Base-by-base conservation (phyloP, 192 early-diverging fungal species). In the Mortierella claussenii region DNA sequence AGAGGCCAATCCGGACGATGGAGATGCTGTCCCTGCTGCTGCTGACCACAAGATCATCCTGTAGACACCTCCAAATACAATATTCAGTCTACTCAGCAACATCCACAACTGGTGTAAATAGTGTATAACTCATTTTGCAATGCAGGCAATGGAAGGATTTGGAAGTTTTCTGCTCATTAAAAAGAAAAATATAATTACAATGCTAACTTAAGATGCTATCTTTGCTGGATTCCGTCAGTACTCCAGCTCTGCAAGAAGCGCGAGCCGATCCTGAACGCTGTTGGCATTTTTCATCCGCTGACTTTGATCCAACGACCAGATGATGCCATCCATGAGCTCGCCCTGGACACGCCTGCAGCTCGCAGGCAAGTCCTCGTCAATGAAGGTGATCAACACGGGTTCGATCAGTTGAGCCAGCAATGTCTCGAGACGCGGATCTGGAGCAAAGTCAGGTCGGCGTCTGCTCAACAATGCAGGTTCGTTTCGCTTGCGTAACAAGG, bases 271-370 rank as follows among this genome's bases (percentile, higher is more conserved):
- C 8, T 54, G n/a, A n/a, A n/a, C 9, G 3, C 66, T 61, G 17
- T 47, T 64, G 17, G 11, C 21, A 55, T 4, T 48, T 10, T 20
- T 20, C 9, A 21, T 54, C 3, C 47, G 24, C 33, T 64, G 60
- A 17, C 32, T 28, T 30, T 65, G 54, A 12, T 74, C 69, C 6
- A 74, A 48, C 3, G 69, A 58, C 69, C 60, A 74, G 15, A 74
- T 58, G 26, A 74, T 65, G 4, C 40, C 62, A 32, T 65, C 69
- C 69, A 74, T 74, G 27, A 74, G 55, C 40, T 74, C 69, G 21
- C 69, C 61, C 24, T 74, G 69, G 24, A 50, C 50, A 30, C 69
- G 69, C 49, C 59, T 74, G n/a, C 69, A 74, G 23, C 55, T 65
- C 32, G 60, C 54, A 0, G 69, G 69, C 13, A 74, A 65, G 18